Conservation (phyloP, 202 grass and related monocot genomes). For the Digitaria exilis region DNA sequence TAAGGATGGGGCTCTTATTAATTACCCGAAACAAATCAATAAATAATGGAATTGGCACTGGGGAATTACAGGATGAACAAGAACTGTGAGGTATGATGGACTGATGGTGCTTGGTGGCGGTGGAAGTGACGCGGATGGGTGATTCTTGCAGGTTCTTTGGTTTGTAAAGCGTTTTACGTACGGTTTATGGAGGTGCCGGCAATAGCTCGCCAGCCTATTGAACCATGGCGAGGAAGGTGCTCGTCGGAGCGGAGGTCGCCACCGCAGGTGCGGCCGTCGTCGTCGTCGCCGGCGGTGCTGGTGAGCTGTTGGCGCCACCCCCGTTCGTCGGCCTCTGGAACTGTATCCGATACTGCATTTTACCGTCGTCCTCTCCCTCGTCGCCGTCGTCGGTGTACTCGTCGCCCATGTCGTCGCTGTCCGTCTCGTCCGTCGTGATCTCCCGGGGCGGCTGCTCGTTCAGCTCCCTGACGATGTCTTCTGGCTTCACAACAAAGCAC, state of each 20-base stretch:
- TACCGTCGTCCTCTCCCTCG: conserved; percentile 57
- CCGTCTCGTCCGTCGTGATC: conserved; percentile 64
- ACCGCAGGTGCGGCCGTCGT: conserved; percentile 29
- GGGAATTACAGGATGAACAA: conserved; percentile 39
- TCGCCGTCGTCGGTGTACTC: conserved; percentile 74
- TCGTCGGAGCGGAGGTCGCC: conserved; percentile 57
- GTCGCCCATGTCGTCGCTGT: conserved; percentile 65
- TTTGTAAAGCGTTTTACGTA: conserved; percentile 14
- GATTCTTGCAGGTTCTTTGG: conserved; percentile 5
- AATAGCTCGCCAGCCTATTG: conserved; percentile 55
- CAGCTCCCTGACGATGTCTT: conserved; percentile 82
- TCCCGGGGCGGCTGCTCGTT: conserved; percentile 58
- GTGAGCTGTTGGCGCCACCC: conserved; percentile 29
- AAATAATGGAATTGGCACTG: conserved; percentile 62
- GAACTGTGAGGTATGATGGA: conserved; percentile 30
- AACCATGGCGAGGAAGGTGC: conserved; percentile 86
- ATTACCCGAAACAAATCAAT: conserved; percentile 65
- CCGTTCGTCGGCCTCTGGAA: conserved; percentile 72
- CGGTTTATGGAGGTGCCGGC: background rate
- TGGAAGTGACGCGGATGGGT: background rate
- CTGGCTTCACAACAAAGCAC: conserved; percentile 79
- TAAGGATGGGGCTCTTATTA: conserved; percentile 51
- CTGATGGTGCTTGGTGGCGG: conserved; percentile 26
- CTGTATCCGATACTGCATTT: conserved; percentile 87
- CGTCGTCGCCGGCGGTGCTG: conserved; percentile 9